Base-by-base conservation (phyloP, 2,329 filamentous ascomycete genomes). In the Cercospora zeina region DNA sequence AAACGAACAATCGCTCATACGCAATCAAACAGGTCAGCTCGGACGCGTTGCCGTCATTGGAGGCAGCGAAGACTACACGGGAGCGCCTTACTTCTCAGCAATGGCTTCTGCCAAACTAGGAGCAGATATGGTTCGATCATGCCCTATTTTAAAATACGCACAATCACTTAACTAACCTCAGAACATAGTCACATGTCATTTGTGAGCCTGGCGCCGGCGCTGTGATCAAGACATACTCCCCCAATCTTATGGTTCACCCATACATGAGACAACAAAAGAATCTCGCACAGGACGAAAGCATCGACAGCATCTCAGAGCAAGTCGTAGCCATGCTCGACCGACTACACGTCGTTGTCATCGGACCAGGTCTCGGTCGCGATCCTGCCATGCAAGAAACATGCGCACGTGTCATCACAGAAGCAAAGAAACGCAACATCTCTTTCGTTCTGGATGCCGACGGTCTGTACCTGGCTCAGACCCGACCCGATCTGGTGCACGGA, bases 191-290 rank as follows among this genome's bases (percentile, higher is more conserved):
- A 67, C 93, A 97, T 79, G 89, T 99, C 65, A 96, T 99, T 73
- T 99, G 95, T 81, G 96, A 96, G 63, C 91, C 90, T 9, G 89
- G 85, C 59, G 95, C 95, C 2, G 91, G 77, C 62, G 74, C 81
- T 72, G 93, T 97, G 37, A 96, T 99, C 79, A 99, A 99, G 81
- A 91, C 91, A 3, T 99, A 97, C 80, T 97, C 93, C 19, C 95
- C 95, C 2, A 97, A 97, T 75, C 83, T 99, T 30, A 99, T 99
- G 93, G 95, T 99, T 10, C 95, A 97, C 76, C 95, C 95, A 0
- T 85, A 97, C 68, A 93, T 99, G 86, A 89, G 91, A 31, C 91
- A 95, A 77, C 85, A 86, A 50, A 82, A 84, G 68, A 82, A 85
- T 69, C 78, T 84, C 58, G 75, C 78, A 24, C 76, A 80, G 54